phyloP scores from a whole-genome alignment of 768 basidiomycete genomes.

The Trametes gibbosa region DNA sequence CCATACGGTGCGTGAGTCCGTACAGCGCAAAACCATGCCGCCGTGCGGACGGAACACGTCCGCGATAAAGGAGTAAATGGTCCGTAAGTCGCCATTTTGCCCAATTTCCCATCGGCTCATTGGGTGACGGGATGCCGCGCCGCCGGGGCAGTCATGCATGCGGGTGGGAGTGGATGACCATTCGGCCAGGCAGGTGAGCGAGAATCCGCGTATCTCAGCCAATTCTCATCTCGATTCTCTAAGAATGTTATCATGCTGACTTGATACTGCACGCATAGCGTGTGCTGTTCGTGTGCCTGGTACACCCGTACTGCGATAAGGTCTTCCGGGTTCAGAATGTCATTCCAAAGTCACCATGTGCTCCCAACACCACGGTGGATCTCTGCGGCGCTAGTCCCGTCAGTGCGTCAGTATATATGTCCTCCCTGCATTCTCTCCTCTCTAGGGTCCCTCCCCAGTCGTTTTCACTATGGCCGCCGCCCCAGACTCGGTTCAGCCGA shows the following conservation, averaged over 20 bases:
- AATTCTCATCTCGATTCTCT: not conserved
- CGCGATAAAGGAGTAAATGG: not conserved
- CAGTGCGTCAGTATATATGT: slow-evolving; percentile 7
- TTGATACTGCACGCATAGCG: not conserved
- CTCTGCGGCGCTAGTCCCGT: not conserved
- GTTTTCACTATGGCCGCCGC: slow-evolving; percentile 17
- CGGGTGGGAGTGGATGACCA: not conserved
- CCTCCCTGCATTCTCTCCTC: not conserved
- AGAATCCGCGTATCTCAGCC: not conserved
- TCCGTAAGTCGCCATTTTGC: no score
- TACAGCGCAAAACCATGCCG: no score
- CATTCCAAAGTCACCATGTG: slow-evolving; percentile 8
- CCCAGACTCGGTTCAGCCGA: slow-evolving; percentile 9
- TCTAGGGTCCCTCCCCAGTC: slow-evolving; percentile 3
- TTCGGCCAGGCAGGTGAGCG: not conserved
- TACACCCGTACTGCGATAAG: slow-evolving; percentile 5
- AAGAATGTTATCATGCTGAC: slow-evolving; percentile 8
- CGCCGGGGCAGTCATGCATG: not conserved
- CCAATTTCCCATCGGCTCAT: not conserved
- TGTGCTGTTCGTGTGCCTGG: slow-evolving; percentile 2
- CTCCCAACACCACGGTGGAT: slow-evolving; percentile 6
- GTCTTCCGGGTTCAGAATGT: not conserved
- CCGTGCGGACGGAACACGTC: not conserved
- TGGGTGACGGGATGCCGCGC: not conserved
- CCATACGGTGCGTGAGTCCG: no score